phyloP scores from a whole-genome alignment of 2,329 filamentous ascomycete species.

The Pseudogymnoascus pannorum region DNA sequence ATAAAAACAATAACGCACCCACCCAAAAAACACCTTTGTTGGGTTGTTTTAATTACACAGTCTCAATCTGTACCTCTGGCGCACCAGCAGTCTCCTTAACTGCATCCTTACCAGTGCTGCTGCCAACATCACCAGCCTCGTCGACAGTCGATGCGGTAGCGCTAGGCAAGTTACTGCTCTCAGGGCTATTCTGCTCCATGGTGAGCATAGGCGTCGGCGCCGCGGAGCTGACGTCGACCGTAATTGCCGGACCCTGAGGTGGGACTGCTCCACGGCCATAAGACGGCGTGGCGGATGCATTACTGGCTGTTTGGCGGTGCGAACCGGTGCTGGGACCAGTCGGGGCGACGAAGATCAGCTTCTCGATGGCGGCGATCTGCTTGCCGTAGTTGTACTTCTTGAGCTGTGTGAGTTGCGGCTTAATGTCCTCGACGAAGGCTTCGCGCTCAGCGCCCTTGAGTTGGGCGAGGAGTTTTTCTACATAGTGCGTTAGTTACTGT shows the following conservation, averaged over 20 bases:
- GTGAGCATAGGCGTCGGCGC: conserved; percentile 60
- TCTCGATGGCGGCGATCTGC: conserved; percentile 58
- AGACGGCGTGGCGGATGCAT: conserved; percentile 27
- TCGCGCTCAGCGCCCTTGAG: conserved; percentile 54
- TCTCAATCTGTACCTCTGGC: not conserved
- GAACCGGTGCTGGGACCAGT: conserved; percentile 29
- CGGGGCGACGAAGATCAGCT: conserved; percentile 36
- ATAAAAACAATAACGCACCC: too few species aligned
- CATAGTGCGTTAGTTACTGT: conserved; percentile 20
- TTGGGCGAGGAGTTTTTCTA: conserved; percentile 71
- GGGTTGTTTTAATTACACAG: too few species aligned
- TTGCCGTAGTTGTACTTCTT: conserved; percentile 60
- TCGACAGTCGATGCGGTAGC: conserved; percentile 46
- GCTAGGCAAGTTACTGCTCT: conserved; percentile 59
- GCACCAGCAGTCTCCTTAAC: not conserved
- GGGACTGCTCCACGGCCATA: conserved; percentile 27
- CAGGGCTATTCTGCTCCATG: conserved; percentile 61
- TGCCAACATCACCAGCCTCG: conserved; percentile 1
- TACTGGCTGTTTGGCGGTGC: conserved; percentile 22
- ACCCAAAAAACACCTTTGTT: too few species aligned
- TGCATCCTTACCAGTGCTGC: not conserved
- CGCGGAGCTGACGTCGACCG: conserved; percentile 42
- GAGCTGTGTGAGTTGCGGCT: conserved; percentile 51
- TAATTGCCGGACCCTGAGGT: conserved; percentile 30
- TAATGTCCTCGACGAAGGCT: conserved; percentile 55